A percentile compares a stretch with the other conserved stretches of the same genome.
phyloP scores from a whole-genome alignment of 176 grass and related monocot genomes.

The Eremochloa ophiuroides region DNA sequence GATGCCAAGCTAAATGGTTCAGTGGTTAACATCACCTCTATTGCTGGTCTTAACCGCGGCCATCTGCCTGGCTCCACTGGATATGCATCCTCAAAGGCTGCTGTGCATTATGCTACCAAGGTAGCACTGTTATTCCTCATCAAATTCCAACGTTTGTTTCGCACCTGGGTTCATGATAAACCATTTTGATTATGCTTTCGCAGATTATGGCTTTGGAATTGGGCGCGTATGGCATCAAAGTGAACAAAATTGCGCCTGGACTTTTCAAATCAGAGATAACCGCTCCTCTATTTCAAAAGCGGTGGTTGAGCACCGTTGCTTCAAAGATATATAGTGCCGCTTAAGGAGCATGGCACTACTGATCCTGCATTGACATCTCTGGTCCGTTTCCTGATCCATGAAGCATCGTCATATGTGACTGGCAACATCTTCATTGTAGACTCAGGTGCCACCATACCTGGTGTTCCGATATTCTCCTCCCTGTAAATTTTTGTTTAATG shows the following conservation, averaged over 20 bases:
- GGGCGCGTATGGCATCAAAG: constrained; percentile 61
- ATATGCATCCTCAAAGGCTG: constrained; percentile 68
- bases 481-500: constrained; percentile 29
- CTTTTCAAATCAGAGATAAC: constrained; percentile 90
- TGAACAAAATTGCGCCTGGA: constrained; percentile 81
- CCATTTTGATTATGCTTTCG: neutral
- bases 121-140: constrained; percentile 26
- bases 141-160: neutral
- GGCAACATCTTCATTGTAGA: constrained; percentile 78
- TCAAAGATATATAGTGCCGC: constrained; percentile 60
- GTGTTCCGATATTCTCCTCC: constrained; percentile 82
- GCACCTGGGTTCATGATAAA: neutral
- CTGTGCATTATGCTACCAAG: constrained; percentile 61
- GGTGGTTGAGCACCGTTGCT: constrained; percentile 57
- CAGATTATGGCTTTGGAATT: constrained; percentile 92
- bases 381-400: constrained; percentile 74
- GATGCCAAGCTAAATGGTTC: constrained; percentile 67
- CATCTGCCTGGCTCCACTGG: constrained; percentile 60
- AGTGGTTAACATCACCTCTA: constrained; percentile 78
- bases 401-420: constrained; percentile 63
- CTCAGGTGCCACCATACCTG: constrained; percentile 58
- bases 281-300: constrained; percentile 47
- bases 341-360: constrained; percentile 49
- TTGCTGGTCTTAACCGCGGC: constrained; percentile 52
- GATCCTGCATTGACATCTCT: constrained; percentile 77